Evolutionary conservation across 202 grass and related monocot species (phyloP).

Genomic region (Musa balbisiana): DNA sequence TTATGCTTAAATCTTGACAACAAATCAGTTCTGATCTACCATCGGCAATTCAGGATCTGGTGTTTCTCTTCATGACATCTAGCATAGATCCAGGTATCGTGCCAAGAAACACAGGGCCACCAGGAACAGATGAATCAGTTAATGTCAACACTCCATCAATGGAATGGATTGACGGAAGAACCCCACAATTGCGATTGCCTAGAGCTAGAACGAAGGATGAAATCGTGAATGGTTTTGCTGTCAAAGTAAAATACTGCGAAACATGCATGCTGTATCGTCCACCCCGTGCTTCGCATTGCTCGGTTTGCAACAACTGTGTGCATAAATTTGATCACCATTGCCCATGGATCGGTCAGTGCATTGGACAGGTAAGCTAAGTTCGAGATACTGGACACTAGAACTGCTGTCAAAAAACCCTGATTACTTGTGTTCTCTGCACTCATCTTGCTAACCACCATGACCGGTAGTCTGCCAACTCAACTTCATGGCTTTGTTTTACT

Average conservation of each 20-base stretch:
- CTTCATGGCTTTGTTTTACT: no score
- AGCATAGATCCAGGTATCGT: constrained; percentile 54
- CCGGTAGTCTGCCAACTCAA: no score
- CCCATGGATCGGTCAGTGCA: constrained; percentile 75
- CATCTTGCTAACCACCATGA: no score
- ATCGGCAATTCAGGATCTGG: constrained; percentile 35
- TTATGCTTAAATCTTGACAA: background rate
- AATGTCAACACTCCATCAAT: constrained; percentile 33
- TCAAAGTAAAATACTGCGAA: constrained; percentile 62
- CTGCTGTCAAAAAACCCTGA: no score
- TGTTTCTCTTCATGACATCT: constrained; percentile 49
- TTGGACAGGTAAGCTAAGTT: constrained; percentile 48
- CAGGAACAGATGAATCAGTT: constrained; percentile 32
- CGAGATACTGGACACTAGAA: no score
- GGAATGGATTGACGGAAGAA: constrained; percentile 48
- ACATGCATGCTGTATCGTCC: constrained; percentile 56
- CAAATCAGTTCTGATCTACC: background rate
- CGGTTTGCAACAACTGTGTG: constrained; percentile 66
- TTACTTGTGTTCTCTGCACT: no score
- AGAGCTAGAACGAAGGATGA: constrained; percentile 31
- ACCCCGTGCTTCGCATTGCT: constrained; percentile 57
- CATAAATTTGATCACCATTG: constrained; percentile 73
- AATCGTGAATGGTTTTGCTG: constrained; percentile 30
- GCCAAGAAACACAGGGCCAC: constrained; percentile 48
- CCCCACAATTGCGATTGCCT: constrained; percentile 37